Evolutionary conservation across 768 basidiomycete species (phyloP).

Genomic region (Tulasnella sp.): DNA sequence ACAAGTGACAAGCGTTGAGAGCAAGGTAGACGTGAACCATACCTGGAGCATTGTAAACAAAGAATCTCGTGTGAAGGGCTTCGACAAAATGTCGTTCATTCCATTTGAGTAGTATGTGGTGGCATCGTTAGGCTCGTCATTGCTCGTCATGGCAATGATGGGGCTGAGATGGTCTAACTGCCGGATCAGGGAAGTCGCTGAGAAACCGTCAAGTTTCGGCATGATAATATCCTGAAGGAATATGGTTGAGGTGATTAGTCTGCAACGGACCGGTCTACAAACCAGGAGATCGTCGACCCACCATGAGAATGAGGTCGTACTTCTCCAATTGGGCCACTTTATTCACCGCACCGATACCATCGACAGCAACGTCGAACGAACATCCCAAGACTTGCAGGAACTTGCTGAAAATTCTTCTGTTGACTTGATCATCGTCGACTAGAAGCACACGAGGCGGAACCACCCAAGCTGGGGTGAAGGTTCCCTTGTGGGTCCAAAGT

Average conservation of each 20-base stretch:
- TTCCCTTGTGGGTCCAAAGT: slow-evolving; percentile 56
- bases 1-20: slow-evolving; percentile 26
- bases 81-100: slow-evolving; percentile 96
- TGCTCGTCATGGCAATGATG: slow-evolving; percentile 98
- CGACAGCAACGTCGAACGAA: slow-evolving; percentile 90
- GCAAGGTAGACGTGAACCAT: background rate
- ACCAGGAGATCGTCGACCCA: slow-evolving; percentile 45
- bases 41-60: slow-evolving; percentile 92
- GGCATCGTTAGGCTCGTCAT: slow-evolving; percentile 89
- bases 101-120: slow-evolving; percentile 88
- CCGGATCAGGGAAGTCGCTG: slow-evolving; percentile 89
- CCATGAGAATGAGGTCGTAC: slow-evolving; percentile 96
- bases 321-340: slow-evolving; percentile 97
- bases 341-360: slow-evolving; percentile 88
- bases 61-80: slow-evolving; percentile 95
- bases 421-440: slow-evolving; percentile 95
- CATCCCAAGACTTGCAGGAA: slow-evolving; percentile 96
- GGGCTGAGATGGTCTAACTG: slow-evolving; percentile 96
- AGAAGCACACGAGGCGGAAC: slow-evolving; percentile 88
- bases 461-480: slow-evolving; percentile 87
- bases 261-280: background rate
- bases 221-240: slow-evolving; percentile 87
- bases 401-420: slow-evolving; percentile 83
- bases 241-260: slow-evolving; percentile 12
- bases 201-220: slow-evolving; percentile 81